These are phyloP conservation scores for Nematocida sp. DNA, from an alignment of 371 early-diverging fungal genomes.

Conservation along the genomic window DNA sequence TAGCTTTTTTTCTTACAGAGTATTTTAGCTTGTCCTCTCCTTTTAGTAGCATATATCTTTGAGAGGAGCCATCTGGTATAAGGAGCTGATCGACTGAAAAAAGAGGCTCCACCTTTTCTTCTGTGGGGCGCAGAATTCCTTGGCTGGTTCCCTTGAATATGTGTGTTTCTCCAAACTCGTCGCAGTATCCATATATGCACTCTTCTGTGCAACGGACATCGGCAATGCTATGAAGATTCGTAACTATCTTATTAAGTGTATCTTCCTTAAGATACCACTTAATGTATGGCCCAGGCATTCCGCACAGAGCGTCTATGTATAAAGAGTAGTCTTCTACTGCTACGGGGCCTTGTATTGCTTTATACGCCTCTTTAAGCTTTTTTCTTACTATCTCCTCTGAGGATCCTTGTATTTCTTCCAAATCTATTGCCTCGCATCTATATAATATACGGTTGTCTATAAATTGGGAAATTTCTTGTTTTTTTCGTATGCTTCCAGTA, in stretches of 20 bases:
- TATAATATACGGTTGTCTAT: constrained; percentile 17
- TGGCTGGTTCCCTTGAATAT: not conserved
- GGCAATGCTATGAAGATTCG: constrained; percentile 6
- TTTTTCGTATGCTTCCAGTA: constrained; percentile 43
- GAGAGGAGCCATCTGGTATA: constrained; percentile 1
- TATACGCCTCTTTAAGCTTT: constrained; percentile 24
- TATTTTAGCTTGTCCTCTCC: constrained; percentile 15
- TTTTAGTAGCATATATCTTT: constrained; percentile 5
- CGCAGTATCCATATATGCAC: constrained; percentile 30
- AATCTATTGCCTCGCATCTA: constrained; percentile 5
- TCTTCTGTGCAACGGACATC: constrained; percentile 30
- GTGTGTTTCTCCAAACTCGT: not conserved
- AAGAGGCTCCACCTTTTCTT: not conserved
- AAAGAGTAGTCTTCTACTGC: constrained; percentile 51
- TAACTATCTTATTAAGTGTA: constrained; percentile 21
- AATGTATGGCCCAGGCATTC: constrained; percentile 53
- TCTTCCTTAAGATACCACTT: constrained; percentile 22
- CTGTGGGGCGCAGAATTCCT: constrained; percentile 18
- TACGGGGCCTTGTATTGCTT: constrained; percentile 28
- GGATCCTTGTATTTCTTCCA: constrained; percentile 44
- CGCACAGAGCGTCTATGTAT: constrained; percentile 39
- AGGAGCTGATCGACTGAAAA: constrained; percentile 21
- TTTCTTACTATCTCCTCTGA: constrained; percentile 9
- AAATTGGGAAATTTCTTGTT: constrained; percentile 27
- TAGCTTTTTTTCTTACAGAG: constrained; percentile 33